Evolutionary conservation across 2,329 filamentous ascomycete species (phyloP), one percentile per base, ranked within the genome.

Genomic region (Xylariaceae sp.): DNA sequence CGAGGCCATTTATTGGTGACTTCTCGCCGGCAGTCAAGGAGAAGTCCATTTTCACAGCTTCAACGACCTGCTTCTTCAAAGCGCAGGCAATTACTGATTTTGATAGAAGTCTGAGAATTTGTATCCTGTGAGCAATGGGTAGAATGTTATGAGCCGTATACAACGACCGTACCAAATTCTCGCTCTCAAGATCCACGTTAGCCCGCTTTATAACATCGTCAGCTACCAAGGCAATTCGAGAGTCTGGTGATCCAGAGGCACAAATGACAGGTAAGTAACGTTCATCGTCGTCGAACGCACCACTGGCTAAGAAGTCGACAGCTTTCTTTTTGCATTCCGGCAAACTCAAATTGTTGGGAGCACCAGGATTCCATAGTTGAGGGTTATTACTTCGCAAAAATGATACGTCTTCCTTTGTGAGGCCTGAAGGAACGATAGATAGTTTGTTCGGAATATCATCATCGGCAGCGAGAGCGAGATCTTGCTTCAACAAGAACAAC

Each of bases 131-230:
- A 1, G 87, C 78, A 3, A 84, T 78, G n/a, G 84, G 83, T 0
- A 85, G 74, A n/a, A 77, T 81, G 39, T 85, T 83, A 64, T 96
- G 95, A 1, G 90, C 77, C 4, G 77, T 70, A 59, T 90, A 91
- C 2, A 97, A 73, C 14, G 78, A 74, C 48, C 78, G 71, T 3
- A 95, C 75, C 2, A 90, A 68, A 1, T 66, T 58, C 10, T 74
- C 61, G 53, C 89, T 79, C 65, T 97, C 92, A 22, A 96, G 72
- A 9, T 87, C 83, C 9, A 88, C 80, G 1, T 82, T 78, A 30
- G 82, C 87, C 56, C 91, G 79, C 69, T 96, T 99, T 56, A 97
- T 70, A 43, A 95, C 81, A 60, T 96, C 90, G 49, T 96, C 90
- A 0, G 89, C 92, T n/a, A 89, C 73, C n/a, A 87, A 83, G 11